Base-by-base conservation (phyloP, 768 basidiomycete species). In the Pisolithus tinctorius region DNA sequence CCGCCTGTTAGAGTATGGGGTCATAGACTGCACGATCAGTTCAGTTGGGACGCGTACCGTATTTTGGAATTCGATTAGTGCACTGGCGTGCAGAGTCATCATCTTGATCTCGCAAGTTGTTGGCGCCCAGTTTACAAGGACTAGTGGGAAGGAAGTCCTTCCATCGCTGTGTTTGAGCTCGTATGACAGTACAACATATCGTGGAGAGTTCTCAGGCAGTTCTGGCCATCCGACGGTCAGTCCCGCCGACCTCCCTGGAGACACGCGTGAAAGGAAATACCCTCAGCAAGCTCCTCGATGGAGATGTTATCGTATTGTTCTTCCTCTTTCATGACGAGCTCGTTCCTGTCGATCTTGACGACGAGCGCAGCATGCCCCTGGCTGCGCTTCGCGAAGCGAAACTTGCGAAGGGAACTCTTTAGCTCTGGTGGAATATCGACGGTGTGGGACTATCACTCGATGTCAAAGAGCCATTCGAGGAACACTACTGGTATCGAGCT, bases 81-180 rank as follows among this genome's bases (percentile, higher is more conserved):
- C 86, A 55, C 88, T 91, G 3, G 92, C 92, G 59, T 96, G 88
- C 5, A 95, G 74, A 4, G 91, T 90, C 52, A 80, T 71, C 58
- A 90, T 71, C 26, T 81, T 78, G 29, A 79, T 91, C 64, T 93
- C 91, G 59, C 83, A 84, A 7, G 83, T 76, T 3, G 72, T 76
- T 16, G 92, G 93, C 25, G 81, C 79, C 93, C 93, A 96, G 71
- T 94, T 93, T 66, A 96, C 71, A 44, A 95, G 74, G 11, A 90
- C 82, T 10, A 96, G 73, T 2, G 93, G 93, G 58, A 84, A 89
- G 1, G 89, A 93, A 53, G 76, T 88, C 44, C 93, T 76, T 3
- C 92, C 93, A 60, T 95, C 93, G 8, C 64, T 64, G 65, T 94
- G 89, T 47, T 76, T 75, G 34, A 93, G 78, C 61, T 88, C 87